Conservation (phyloP, 202 grass and related monocot genomes). For the Panicum virgatum region DNA sequence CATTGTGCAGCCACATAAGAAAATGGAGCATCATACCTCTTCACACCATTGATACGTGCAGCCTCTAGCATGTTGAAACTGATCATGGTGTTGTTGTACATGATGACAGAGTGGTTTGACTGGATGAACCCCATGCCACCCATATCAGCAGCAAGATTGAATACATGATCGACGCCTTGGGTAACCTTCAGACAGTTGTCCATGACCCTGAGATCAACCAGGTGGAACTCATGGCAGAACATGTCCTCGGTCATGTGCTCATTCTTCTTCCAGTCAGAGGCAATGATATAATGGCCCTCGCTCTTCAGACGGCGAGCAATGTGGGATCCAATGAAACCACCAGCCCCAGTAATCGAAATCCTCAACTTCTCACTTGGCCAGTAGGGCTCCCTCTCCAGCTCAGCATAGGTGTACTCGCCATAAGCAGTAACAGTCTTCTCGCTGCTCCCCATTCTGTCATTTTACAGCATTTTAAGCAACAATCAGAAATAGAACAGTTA, state of each 20-base stretch:
- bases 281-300: slow-evolving; percentile 82
- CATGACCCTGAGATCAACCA: slow-evolving; percentile 89
- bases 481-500: background rate
- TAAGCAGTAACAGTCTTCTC: slow-evolving; percentile 54
- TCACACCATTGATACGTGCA: slow-evolving; percentile 75
- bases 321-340: slow-evolving; percentile 90
- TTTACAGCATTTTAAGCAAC: background rate
- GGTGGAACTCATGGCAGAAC: slow-evolving; percentile 94
- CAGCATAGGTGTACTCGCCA: slow-evolving; percentile 78
- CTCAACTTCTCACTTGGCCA: slow-evolving; percentile 71
- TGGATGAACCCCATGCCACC: slow-evolving; percentile 95
- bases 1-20: background rate
- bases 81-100: slow-evolving; percentile 99
- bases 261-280: slow-evolving; percentile 97
- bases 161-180: slow-evolving; percentile 64
- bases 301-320: slow-evolving; percentile 84
- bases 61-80: slow-evolving; percentile 95
- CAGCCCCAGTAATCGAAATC: slow-evolving; percentile 84
- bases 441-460: slow-evolving; percentile 70
- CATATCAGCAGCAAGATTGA: slow-evolving; percentile 93
- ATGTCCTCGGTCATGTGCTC: slow-evolving; percentile 94
- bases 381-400: slow-evolving; percentile 79
- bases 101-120: slow-evolving; percentile 84
- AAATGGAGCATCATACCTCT: slow-evolving; percentile 58
- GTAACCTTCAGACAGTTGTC: slow-evolving; percentile 94